Conservation (phyloP, 2,329 filamentous ascomycete species). For the Ilyonectria destructans region DNA sequence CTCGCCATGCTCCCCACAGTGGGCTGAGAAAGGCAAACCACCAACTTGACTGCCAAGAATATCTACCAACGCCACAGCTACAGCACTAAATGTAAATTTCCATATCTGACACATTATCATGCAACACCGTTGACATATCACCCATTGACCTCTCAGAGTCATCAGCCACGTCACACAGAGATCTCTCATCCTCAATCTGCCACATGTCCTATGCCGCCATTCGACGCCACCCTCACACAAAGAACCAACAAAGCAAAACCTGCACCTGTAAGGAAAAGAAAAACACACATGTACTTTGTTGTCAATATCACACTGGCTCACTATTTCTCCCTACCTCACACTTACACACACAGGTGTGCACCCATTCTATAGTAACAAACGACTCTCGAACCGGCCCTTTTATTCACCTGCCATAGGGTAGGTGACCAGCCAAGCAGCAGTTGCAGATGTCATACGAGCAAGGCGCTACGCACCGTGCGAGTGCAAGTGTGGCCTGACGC, state of each 20-base stretch:
- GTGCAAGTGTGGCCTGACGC: not conserved
- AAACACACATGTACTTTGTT: not conserved
- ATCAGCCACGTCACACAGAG: conserved; percentile 13
- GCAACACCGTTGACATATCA: conserved; percentile 9
- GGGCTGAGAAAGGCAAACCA: not conserved
- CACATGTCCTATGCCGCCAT: not conserved
- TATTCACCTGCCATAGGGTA: not conserved
- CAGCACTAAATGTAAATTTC: not conserved
- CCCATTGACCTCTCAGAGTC: not conserved
- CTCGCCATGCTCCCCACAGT: not conserved
- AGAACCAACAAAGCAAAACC: not conserved
- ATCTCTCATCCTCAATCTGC: not conserved
- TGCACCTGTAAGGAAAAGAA: not conserved
- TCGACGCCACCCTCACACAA: not conserved
- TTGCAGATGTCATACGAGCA: not conserved
- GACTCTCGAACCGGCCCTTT: not conserved
- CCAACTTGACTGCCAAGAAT: not conserved
- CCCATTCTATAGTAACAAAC: not conserved
- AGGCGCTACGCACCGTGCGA: not conserved
- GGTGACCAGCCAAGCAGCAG: not conserved
- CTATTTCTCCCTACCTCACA: not conserved
- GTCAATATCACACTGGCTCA: not conserved
- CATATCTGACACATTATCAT: not conserved
- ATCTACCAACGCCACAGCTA: not conserved
- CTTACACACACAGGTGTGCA: not conserved